Conservation (phyloP, 345 rosid species). For the Euphorbia lathyris region DNA sequence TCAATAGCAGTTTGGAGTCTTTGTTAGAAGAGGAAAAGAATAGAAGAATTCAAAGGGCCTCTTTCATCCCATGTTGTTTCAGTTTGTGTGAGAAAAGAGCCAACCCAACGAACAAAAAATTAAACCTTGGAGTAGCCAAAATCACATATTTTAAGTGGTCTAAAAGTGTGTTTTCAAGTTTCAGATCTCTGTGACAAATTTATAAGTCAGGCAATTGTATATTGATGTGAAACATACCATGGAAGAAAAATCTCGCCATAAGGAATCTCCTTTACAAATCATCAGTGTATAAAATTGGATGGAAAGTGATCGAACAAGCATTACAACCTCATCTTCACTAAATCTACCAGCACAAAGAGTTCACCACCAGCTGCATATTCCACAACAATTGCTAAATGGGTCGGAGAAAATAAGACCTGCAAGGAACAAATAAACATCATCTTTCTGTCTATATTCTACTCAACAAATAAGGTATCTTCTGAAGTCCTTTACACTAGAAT, state of each 20-base stretch:
- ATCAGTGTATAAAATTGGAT: neutral
- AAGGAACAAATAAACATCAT: neutral
- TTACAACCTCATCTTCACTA: slow-evolving; percentile 84
- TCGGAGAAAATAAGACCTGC: slow-evolving; percentile 73
- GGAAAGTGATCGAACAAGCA: slow-evolving; percentile 5
- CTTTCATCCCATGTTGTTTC: no score
- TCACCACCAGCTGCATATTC: slow-evolving; percentile 95
- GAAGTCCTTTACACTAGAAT: no score
- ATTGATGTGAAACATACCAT: slow-evolving; percentile 44
- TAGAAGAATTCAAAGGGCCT: no score
- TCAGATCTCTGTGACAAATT: slow-evolving; percentile 64
- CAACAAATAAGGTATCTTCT: no score
- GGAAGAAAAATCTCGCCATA: slow-evolving; percentile 77
- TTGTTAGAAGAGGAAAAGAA: no score
- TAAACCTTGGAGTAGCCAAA: slow-evolving; percentile 61
- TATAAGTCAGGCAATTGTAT: neutral
- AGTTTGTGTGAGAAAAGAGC: no score
- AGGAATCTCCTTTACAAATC: neutral
- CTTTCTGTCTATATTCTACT: no score
- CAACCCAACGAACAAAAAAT: no score
- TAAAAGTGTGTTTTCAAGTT: slow-evolving; percentile 55
- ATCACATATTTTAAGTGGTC: slow-evolving; percentile 63
- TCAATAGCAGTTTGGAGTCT: no score
- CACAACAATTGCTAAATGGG: slow-evolving; percentile 78
- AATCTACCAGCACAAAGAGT: slow-evolving; percentile 85